Conservation (phyloP, 495 filamentous ascomycete genomes). For the Extremus antarcticus region DNA sequence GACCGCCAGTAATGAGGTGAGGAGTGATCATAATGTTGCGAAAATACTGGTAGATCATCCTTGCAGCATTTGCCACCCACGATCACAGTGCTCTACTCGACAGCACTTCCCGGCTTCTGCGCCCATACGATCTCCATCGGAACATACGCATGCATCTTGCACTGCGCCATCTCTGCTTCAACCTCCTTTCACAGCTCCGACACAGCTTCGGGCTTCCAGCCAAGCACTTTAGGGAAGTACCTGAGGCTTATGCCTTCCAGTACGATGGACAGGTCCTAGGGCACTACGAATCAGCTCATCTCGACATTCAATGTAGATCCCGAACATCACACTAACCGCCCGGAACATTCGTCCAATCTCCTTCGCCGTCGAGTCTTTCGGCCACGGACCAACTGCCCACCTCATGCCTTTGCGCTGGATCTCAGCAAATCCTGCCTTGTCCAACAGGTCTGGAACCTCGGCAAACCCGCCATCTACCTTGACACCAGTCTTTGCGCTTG, state of each 20-base stretch:
- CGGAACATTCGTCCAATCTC: slow-evolving; percentile 1
- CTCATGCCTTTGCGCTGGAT: slow-evolving; percentile 15
- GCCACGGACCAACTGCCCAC: slow-evolving; percentile 20
- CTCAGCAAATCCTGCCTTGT: slow-evolving; percentile 18
- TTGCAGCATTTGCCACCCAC: too few species aligned
- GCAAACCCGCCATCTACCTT: background rate
- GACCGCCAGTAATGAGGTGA: slow-evolving; percentile 86
- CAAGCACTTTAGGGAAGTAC: background rate
- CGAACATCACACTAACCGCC: background rate
- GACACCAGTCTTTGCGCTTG: background rate
- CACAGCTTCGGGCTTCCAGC: background rate
- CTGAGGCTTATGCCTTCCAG: slow-evolving; percentile 2
- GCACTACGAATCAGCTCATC: background rate
- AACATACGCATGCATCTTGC: slow-evolving; percentile 2
- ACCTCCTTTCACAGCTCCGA: background rate
- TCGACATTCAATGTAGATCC: too few species aligned
- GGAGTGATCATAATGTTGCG: too few species aligned
- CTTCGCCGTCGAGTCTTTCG: slow-evolving; percentile 19
- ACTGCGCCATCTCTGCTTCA: background rate
- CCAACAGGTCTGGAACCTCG: slow-evolving; percentile 1
- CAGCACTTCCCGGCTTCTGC: background rate
- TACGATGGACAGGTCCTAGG: background rate
- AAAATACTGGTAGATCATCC: too few species aligned
- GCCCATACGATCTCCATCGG: background rate
- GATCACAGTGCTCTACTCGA: background rate